Percentiles rank a stretch among this genome's conserved stretches.
These are phyloP conservation scores for Dryas octopetala DNA, from an alignment of 306 rosid genomes.

Conservation along the genomic window DNA sequence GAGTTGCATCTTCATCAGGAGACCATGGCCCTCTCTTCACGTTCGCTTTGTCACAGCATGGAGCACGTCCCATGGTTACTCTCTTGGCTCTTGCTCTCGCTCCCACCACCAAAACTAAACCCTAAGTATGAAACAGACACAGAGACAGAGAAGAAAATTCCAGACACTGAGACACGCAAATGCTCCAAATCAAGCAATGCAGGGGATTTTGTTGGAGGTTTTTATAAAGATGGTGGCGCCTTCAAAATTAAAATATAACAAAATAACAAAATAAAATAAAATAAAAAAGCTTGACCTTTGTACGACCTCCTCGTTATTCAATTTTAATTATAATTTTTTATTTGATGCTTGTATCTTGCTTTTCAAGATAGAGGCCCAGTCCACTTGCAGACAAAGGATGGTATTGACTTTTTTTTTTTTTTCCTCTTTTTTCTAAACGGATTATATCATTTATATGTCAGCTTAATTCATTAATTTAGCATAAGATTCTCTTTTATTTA, in stretches of 20 bases:
- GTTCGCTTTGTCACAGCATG: conserved; percentile 86
- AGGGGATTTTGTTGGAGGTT: conserved; percentile 12
- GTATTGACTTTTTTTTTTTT: not conserved
- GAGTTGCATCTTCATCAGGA: conserved; percentile 81
- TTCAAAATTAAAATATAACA: not conserved
- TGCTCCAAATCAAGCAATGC: conserved; percentile 14
- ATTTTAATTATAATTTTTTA: not conserved
- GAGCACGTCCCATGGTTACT: conserved; percentile 80
- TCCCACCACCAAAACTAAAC: not conserved
- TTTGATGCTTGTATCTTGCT: not conserved
- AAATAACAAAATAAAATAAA: not conserved
- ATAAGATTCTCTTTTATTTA: too few relatives aligned
- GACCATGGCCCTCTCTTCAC: conserved; percentile 97
- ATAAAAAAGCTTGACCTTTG: conserved; percentile 29
- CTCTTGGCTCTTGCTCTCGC: not conserved
- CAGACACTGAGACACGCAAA: conserved; percentile 11
- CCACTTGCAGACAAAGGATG: conserved; percentile 17
- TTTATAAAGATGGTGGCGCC: conserved; percentile 43
- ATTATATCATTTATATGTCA: too few relatives aligned
- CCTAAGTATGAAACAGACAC: not conserved
- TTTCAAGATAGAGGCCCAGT: conserved; percentile 29
- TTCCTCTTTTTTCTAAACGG: not conserved
- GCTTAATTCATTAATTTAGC: too few relatives aligned
- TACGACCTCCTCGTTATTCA: not conserved
- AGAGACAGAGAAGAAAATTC: conserved; percentile 12